Conservation (phyloP, 1,284 basidiomycete genomes). For the Leccinum insolens region DNA sequence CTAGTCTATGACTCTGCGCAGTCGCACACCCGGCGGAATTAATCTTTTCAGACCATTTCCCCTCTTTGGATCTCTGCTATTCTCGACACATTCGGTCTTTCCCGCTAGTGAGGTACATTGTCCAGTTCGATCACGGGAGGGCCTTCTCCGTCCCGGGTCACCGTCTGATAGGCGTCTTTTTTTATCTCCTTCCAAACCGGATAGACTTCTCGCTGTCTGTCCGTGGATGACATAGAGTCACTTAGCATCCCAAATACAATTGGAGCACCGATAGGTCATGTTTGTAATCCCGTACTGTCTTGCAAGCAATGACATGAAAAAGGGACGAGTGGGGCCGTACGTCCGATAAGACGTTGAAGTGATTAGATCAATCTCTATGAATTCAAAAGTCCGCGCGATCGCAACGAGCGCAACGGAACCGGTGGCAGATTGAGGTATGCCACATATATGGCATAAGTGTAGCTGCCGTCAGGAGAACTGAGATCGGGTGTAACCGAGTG, state of each 20-base stretch:
- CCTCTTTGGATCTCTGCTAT: too few species aligned
- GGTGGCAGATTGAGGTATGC: constrained; percentile 33
- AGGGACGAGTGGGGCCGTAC: constrained; percentile 24
- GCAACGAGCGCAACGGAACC: constrained; percentile 34
- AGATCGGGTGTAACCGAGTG: constrained; percentile 31
- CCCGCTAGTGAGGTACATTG: too few species aligned
- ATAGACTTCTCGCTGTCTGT: constrained; percentile 21
- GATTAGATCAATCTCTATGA: constrained; percentile 31
- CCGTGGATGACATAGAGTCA: constrained; percentile 13
- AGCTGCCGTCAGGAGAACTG: constrained; percentile 31
- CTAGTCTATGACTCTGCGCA: too few species aligned
- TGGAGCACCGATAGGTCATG: constrained; percentile 9
- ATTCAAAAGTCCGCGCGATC: constrained; percentile 33
- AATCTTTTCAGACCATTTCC: too few species aligned
- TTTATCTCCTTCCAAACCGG: constrained; percentile 25
- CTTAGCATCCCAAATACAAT: constrained; percentile 11
- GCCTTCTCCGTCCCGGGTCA: too few species aligned
- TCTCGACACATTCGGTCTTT: too few species aligned
- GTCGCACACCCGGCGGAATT: too few species aligned
- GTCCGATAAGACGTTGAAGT: constrained; percentile 16
- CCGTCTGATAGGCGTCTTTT: too few species aligned
- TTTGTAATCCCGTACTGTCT: constrained; percentile 14
- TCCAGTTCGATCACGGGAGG: too few species aligned
- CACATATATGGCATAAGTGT: constrained; percentile 41
- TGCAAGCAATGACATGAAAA: constrained; percentile 21